Percentiles rank a stretch among this genome's conserved stretches.
These are phyloP conservation scores for Penicillium sp. DNA, from an alignment of 2,329 filamentous ascomycete genomes.

Conservation along the genomic window DNA sequence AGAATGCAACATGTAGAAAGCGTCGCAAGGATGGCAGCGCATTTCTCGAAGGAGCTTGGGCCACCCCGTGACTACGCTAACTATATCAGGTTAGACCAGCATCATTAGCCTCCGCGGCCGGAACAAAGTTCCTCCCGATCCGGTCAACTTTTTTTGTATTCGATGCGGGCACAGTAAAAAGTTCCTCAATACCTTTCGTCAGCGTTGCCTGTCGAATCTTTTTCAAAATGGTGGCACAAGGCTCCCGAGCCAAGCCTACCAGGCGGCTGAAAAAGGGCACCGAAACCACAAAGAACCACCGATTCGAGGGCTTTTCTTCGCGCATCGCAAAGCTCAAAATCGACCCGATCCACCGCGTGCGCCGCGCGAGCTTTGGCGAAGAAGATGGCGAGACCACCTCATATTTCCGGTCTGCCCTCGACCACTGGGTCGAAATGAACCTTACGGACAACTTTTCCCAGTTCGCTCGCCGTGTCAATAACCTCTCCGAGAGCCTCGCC, in stretches of 20 bases:
- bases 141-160: conserved; percentile 40
- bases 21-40: conserved; percentile 9
- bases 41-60: conserved; percentile 30
- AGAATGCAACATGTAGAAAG: conserved; percentile 1
- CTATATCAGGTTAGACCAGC: conserved; percentile 7
- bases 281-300: conserved; percentile 72
- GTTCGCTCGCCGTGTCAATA: conserved; percentile 70
- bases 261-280: conserved; percentile 66
- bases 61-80: conserved; percentile 29
- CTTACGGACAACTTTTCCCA: conserved; percentile 72
- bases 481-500: conserved; percentile 81
- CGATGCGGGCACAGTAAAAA: conserved; percentile 21
- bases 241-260: conserved; percentile 64
- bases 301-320: conserved; percentile 85
- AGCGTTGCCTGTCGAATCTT: conserved; percentile 24
- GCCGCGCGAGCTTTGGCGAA: conserved; percentile 73
- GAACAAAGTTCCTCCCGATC: conserved; percentile 29
- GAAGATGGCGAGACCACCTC: conserved; percentile 73
- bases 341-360: conserved; percentile 85
- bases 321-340: conserved; percentile 90
- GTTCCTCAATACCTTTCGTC: conserved; percentile 17
- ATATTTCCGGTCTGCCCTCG: conserved; percentile 75
- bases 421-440: conserved; percentile 90
- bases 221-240: conserved; percentile 49
- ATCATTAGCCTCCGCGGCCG: conserved; percentile 25